Evolutionary conservation across 345 rosid species (phyloP), one percentile per base, ranked within the genome.

Genomic region (Ricinus communis): DNA sequence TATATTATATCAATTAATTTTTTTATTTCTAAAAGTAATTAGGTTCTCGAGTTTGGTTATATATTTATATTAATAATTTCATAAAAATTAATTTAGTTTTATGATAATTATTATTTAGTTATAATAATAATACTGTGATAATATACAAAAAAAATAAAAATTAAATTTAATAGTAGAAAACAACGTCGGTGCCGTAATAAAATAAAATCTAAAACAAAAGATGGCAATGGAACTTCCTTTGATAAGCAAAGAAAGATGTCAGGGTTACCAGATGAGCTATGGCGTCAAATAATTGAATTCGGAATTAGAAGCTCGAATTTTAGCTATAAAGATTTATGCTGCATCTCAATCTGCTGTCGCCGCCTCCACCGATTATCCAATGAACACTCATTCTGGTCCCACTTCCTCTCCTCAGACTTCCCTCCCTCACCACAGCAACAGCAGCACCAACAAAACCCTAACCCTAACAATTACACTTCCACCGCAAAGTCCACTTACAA

Each of bases 341-440:
- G 91, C 79, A 51, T 91, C 80, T 88, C 99, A 5, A 91, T 94
- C 84, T 74, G 91, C 74, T 85, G 95, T 76, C 78, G 82, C 18
- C 90, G 90, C 73, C 95, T 88, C 72, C 83, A 33, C 73, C 87
- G 90, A 9, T 84, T 91, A 40, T 87, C 96, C 73, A 40, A 45
- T 6, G 96, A 90, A 50, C 86, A 87, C 81, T 75, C 89, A 6
- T 80, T 91, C 78, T 94, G 96, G 96, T 76, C 79, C 49, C 72
- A 13, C 68, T 78, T 91, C 15, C 85, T 91, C 73, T 71, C 82
- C 68, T 62, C 79, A 70, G 91, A 91, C 50, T 78, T 78, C 70
- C 82, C 86, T 81, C 68, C 74, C 80, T 41, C 73, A 4, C 19
- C 36, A 15, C 66, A 49, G 27, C 47, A 22, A 6, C 75, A 51